These are phyloP conservation scores for Globisporangium alternatum DNA, from an alignment of 352 stramenopile genomes.

Conservation along the genomic window DNA sequence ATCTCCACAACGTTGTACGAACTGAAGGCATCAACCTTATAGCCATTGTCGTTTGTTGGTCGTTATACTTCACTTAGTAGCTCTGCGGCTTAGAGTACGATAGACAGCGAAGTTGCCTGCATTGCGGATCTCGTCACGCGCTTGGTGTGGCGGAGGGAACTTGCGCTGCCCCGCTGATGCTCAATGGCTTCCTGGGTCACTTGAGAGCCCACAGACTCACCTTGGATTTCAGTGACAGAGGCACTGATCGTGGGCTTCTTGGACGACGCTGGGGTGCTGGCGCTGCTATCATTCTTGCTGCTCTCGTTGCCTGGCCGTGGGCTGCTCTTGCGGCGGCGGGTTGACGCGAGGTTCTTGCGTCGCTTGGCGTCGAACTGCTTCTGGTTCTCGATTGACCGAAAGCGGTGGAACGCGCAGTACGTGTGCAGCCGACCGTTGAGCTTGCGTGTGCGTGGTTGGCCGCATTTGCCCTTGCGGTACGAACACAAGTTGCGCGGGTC, in stretches of 20 bases:
- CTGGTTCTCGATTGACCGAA: conserved; percentile 60
- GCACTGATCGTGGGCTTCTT: not conserved
- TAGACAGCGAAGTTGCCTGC: not conserved
- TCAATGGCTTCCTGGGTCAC: no score
- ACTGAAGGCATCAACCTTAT: no score
- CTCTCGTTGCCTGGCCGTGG: not conserved
- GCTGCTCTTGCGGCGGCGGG: not conserved
- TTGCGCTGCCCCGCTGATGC: not conserved
- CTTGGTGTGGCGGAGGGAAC: not conserved
- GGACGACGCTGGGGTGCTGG: not conserved
- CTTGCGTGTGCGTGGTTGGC: conserved; percentile 54
- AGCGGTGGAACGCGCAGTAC: conserved; percentile 64
- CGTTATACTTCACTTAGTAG: no score
- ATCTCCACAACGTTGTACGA: no score
- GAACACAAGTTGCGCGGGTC: conserved; percentile 27
- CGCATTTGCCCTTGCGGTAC: conserved; percentile 54
- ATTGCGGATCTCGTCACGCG: not conserved
- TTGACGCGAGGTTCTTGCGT: conserved; percentile 12
- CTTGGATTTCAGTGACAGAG: not conserved
- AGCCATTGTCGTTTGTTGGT: no score
- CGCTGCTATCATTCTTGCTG: not conserved
- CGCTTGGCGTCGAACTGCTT: conserved; percentile 48
- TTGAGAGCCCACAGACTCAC: not conserved
- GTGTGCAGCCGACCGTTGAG: conserved; percentile 60
- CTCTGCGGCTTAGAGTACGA: not conserved